A percentile compares a stretch with the other conserved stretches of the same genome.
These are phyloP conservation scores for Escallonia rubra DNA, from an alignment of 129 eudicot genomes.

Conservation along the genomic window DNA sequence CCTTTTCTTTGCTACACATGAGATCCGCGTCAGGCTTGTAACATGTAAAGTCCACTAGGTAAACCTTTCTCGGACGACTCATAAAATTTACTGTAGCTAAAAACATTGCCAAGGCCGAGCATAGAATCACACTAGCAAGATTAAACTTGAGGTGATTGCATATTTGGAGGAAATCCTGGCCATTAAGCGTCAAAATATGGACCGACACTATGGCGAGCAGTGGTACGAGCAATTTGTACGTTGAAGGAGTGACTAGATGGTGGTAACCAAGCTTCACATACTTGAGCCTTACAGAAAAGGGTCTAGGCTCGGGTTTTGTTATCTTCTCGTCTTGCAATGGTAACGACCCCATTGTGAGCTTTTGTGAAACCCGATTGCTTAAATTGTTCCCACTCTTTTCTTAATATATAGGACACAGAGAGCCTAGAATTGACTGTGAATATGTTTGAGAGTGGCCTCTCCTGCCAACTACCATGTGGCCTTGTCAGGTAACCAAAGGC, in stretches of 20 bases:
- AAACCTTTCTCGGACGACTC: constrained; percentile 66
- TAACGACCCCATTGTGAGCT: too few relatives aligned
- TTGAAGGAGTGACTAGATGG: constrained; percentile 56
- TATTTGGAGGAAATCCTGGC: constrained; percentile 19
- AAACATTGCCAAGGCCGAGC: constrained; percentile 51
- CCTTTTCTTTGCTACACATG: constrained; percentile 38
- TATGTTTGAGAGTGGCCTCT: too few relatives aligned
- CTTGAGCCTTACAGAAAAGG: constrained; percentile 25
- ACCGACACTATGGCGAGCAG: constrained; percentile 40
- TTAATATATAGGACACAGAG: too few relatives aligned
- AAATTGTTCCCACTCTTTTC: too few relatives aligned
- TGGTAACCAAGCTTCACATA: constrained; percentile 88
- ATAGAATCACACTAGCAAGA: constrained; percentile 40
- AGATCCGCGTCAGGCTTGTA: constrained; percentile 52
- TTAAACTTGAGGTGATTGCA: constrained; percentile 61
- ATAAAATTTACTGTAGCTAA: constrained; percentile 54
- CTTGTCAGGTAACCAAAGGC: not conserved
- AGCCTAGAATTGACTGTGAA: too few relatives aligned
- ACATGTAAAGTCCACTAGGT: constrained; percentile 63
- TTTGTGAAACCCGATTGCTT: too few relatives aligned
- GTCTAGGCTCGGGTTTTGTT: too few relatives aligned
- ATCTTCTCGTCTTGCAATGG: too few relatives aligned
- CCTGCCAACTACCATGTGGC: not conserved
- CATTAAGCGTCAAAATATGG: constrained; percentile 37
- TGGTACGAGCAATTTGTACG: constrained; percentile 22